phyloP scores from a whole-genome alignment of 306 rosid genomes.

The Rosa rugosa region DNA sequence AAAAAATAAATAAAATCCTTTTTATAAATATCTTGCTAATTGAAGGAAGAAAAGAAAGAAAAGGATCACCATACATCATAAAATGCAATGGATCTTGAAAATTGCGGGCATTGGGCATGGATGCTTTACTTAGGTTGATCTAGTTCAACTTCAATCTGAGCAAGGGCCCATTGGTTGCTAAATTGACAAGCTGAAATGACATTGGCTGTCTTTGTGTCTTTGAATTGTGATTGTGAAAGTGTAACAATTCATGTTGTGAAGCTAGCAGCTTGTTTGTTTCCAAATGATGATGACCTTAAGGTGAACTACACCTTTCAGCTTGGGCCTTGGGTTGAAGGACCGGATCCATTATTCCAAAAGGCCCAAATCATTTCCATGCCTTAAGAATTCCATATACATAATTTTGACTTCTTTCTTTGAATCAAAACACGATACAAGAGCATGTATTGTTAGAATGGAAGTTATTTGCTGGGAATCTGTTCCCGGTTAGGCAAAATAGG shows the following conservation, averaged over 20 bases:
- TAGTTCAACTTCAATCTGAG: neutral
- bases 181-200: neutral
- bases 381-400: too few relatives aligned
- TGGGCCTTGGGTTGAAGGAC: neutral
- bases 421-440: neutral
- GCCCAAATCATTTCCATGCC: neutral
- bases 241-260: neutral
- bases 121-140: neutral
- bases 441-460: too few relatives aligned
- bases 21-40: neutral
- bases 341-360: neutral
- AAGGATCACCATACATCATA: neutral
- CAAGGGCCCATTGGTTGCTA: neutral
- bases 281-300: neutral
- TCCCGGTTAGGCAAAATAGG: too few relatives aligned
- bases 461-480: too few relatives aligned
- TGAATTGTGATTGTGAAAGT: neutral
- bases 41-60: neutral
- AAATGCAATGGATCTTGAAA: neutral
- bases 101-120: neutral
- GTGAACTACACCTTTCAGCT: neutral
- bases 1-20: neutral
- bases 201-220: neutral
- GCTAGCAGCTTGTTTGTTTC: constrained; percentile 1
- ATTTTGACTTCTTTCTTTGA: neutral